These are phyloP conservation scores for Colletotrichum truncatum DNA, from an alignment of 2,329 filamentous ascomycete species.

Conservation along the genomic window DNA sequence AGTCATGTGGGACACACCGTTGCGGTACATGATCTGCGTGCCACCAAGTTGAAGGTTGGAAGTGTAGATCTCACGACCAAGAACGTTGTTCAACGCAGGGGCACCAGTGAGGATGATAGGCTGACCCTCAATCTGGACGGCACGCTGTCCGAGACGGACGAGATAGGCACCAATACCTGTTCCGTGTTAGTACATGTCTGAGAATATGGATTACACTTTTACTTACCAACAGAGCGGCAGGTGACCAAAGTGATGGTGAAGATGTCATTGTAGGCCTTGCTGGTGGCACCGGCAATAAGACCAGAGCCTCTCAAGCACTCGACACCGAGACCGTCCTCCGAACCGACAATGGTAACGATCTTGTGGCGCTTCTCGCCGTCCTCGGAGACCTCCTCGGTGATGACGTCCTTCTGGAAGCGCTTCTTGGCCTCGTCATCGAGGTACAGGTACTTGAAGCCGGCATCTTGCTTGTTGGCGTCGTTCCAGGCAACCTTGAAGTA, in stretches of 20 bases:
- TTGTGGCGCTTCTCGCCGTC: slow-evolving; percentile 91
- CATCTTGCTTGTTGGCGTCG: slow-evolving; percentile 79
- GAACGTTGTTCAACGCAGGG: slow-evolving; percentile 95
- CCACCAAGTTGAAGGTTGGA: slow-evolving; percentile 99
- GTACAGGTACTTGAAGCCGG: slow-evolving; percentile 97
- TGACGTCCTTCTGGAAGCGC: slow-evolving; percentile 77
- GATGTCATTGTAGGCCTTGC: slow-evolving; percentile 96
- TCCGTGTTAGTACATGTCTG: slow-evolving; percentile 42
- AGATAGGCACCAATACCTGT: slow-evolving; percentile 95
- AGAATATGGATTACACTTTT: slow-evolving; percentile 13
- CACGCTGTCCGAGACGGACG: slow-evolving; percentile 96
- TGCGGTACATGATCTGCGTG: slow-evolving; percentile 99
- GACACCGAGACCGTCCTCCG: slow-evolving; percentile 95
- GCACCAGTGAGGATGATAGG: slow-evolving; percentile 99
- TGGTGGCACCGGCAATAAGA: slow-evolving; percentile 97
- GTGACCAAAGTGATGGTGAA: slow-evolving; percentile 98
- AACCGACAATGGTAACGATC: slow-evolving; percentile 92
- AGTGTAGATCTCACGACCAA: slow-evolving; percentile 98
- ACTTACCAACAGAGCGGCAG: slow-evolving; percentile 91
- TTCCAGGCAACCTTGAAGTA: slow-evolving; percentile 99
- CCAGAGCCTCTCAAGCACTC: slow-evolving; percentile 97
- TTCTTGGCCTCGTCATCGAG: slow-evolving; percentile 87
- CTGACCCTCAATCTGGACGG: slow-evolving; percentile 98
- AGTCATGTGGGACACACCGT: slow-evolving; percentile 99
- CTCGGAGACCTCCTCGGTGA: slow-evolving; percentile 88